A percentile compares a stretch with the other conserved stretches of the same genome.
These are phyloP conservation scores for Volvox carteri DNA, from an alignment of 163 green algal species.

Conservation along the genomic window DNA sequence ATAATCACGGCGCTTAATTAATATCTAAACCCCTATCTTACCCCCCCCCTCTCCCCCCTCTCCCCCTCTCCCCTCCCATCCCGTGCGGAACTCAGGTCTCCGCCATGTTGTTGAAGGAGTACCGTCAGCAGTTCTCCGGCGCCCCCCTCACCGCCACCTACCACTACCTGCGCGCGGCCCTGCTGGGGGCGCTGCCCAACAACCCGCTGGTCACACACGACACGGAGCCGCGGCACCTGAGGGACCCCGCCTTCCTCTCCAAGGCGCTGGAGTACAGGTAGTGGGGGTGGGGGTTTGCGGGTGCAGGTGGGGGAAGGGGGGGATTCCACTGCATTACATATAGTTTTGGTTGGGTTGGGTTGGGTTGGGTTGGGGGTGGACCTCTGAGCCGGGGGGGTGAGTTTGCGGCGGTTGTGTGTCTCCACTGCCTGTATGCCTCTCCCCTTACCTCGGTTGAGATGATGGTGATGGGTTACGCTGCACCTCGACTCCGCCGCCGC, in stretches of 20 bases:
- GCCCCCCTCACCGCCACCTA: slow-evolving; percentile 81
- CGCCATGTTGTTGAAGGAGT: slow-evolving; percentile 91
- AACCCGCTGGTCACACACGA: slow-evolving; percentile 94
- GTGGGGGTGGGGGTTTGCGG: neutral
- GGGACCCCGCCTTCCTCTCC: slow-evolving; percentile 87
- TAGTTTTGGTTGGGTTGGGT: too few species aligned
- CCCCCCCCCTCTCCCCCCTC: neutral
- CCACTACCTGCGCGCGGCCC: slow-evolving; percentile 63
- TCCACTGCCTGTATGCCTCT: too few species aligned
- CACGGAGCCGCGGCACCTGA: slow-evolving; percentile 82
- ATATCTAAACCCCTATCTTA: too few species aligned
- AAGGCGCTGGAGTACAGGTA: slow-evolving; percentile 71
- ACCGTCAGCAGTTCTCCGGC: slow-evolving; percentile 86
- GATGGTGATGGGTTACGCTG: too few species aligned
- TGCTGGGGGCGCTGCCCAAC: slow-evolving; percentile 75
- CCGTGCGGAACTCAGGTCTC: too few species aligned
- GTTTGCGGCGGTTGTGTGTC: too few species aligned
- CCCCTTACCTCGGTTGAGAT: neutral
- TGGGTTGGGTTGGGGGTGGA: too few species aligned
- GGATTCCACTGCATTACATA: too few species aligned
- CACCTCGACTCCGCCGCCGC: too few species aligned
- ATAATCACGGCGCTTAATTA: too few species aligned
- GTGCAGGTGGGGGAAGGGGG: neutral
- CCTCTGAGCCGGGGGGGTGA: too few species aligned
- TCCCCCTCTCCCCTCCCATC: too few species aligned